Evolutionary conservation across 2,329 filamentous ascomycete species (phyloP), one percentile per base, ranked within the genome.

Genomic region (Diaporthe velutina): DNA sequence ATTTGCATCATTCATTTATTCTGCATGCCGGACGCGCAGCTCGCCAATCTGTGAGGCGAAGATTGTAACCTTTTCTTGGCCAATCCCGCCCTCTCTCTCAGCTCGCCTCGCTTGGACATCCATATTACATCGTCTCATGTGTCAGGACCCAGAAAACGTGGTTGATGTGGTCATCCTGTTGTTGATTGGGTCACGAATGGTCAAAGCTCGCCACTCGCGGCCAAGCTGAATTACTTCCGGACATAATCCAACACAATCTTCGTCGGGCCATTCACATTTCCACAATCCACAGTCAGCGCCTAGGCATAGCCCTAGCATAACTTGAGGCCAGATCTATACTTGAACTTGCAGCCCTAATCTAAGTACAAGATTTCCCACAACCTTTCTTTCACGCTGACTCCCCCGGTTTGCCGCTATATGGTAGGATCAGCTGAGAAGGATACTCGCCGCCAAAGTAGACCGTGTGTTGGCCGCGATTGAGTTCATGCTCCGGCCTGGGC

Each of bases 401-500:
- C 45, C 40, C 30, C 4, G 45, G 64, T 6, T 52, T 67, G 30
- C 64, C 45, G 22, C 52, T 52, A 67, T 28, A 67, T 28, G 64
- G 64, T 30, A 67, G 33, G 13, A 67, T 52, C 13, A 67, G 33
- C 8, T 67, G 64, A 19, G 45, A 67, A 19, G 45, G 45, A 13
- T 83, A 81, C 33, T 85, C 80, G 3, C 79, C 80, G 4, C 84
- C 83, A 54, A 80, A 81, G 70, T 86, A 83, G 33, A 86, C 80
- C 17, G 77, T 80, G 74, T 86, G 84, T 48, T 77, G 75, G 0
- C 84, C 85, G 76, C 81, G 82, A 66, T 86, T 86, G 77, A 79
- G 77, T 79, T 86, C 84, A 74, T 83, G 77, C 40, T 85, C 84
- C 1, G 84, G 84, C 15, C 85, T 77, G 6, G 83, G 82, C 45